A percentile compares a stretch with the other conserved stretches of the same genome.
phyloP scores from a whole-genome alignment of 1,284 basidiomycete genomes.

The Leccinum pseudoinsigne region DNA sequence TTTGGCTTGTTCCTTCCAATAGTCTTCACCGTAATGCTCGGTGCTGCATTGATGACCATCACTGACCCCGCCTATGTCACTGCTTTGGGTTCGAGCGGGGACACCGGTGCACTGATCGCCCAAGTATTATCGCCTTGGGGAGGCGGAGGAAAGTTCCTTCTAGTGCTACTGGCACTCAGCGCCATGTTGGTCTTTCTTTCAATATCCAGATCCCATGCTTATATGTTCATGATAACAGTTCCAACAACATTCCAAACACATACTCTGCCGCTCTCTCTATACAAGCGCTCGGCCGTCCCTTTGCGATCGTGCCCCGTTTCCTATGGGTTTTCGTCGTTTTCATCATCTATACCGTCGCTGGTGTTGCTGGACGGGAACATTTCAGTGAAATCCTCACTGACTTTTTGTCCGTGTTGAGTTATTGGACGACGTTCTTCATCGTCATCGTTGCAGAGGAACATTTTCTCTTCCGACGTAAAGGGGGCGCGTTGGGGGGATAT shows the following conservation, averaged over 20 bases:
- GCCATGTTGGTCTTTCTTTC: conserved; percentile 38
- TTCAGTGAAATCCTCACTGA: conserved; percentile 59
- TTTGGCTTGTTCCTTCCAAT: conserved; percentile 58
- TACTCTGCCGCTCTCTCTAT: conserved; percentile 58
- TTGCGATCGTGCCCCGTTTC: conserved; percentile 58
- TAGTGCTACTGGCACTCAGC: conserved; percentile 58
- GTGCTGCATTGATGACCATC: conserved; percentile 57
- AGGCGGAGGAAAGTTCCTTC: conserved; percentile 57
- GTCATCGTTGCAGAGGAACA: conserved; percentile 60
- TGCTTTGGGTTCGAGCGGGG: conserved; percentile 46
- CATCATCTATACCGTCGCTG: conserved; percentile 55
- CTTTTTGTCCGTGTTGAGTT: conserved; percentile 57
- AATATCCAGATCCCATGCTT: background rate
- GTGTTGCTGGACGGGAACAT: conserved; percentile 61
- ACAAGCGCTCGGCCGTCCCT: conserved; percentile 53
- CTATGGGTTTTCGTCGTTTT: conserved; percentile 58
- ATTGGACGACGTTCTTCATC: conserved; percentile 65
- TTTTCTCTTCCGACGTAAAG: conserved; percentile 50
- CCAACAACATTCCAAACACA: conserved; percentile 61
- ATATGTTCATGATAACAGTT: conserved; percentile 31
- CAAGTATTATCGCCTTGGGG: conserved; percentile 47
- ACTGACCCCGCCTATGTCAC: conserved; percentile 49
- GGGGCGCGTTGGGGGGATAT: conserved; percentile 49
- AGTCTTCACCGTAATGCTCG: conserved; percentile 54
- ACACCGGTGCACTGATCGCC: conserved; percentile 47